A percentile compares a stretch with the other conserved stretches of the same genome.
Evolutionary conservation across 1,284 basidiomycete genomes (phyloP).

Genomic region (Ceratobasidium sp.): DNA sequence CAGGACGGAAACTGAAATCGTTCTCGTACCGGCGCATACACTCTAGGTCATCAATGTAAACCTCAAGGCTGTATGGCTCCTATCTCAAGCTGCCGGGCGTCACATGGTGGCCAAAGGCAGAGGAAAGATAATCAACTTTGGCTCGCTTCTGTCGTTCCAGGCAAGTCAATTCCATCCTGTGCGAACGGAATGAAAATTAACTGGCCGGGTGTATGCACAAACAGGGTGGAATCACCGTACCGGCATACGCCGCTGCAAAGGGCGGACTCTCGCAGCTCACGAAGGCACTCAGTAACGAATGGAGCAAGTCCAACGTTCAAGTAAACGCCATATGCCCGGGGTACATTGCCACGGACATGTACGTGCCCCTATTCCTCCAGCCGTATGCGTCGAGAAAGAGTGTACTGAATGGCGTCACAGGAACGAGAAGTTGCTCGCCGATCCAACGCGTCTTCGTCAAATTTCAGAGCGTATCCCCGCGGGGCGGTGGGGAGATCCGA

Average conservation of each 20-base stretch:
- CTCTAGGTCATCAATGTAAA: constrained; percentile 79
- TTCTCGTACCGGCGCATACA: not conserved
- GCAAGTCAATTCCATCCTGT: constrained; percentile 10
- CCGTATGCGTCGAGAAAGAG: constrained; percentile 40
- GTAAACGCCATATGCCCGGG: constrained; percentile 93
- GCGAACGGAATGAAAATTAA: not conserved
- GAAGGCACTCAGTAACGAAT: constrained; percentile 81
- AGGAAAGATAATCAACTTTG: constrained; percentile 87
- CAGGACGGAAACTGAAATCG: not conserved
- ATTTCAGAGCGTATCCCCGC: constrained; percentile 95
- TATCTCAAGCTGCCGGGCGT: constrained; percentile 79
- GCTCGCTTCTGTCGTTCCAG: constrained; percentile 83
- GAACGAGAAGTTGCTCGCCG: constrained; percentile 83
- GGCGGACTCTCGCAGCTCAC: constrained; percentile 88
- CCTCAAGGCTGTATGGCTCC: constrained; percentile 82
- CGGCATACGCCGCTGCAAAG: constrained; percentile 90
- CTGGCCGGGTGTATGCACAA: not conserved
- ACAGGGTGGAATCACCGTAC: constrained; percentile 79
- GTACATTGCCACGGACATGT: constrained; percentile 93
- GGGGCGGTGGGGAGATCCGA: constrained; percentile 88
- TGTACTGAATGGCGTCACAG: constrained; percentile 57
- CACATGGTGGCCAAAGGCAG: constrained; percentile 81
- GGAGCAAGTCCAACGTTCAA: constrained; percentile 86
- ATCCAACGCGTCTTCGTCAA: constrained; percentile 83
- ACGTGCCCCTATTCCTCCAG: constrained; percentile 53